Evolutionary conservation across 306 rosid species (phyloP).

Genomic region (Glycine tomentella): DNA sequence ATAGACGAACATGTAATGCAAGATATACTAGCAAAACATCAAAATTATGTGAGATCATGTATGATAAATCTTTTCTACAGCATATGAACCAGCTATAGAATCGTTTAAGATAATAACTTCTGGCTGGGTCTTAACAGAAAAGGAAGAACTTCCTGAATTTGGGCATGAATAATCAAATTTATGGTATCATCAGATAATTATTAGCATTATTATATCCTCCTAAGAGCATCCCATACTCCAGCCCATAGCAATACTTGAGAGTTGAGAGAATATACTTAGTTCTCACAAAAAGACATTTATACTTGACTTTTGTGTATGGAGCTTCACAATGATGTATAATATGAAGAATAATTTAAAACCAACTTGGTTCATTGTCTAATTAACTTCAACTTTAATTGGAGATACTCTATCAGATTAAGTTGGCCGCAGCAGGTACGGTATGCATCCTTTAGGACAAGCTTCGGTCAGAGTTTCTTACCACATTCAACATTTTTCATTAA

Average conservation of each 20-base stretch:
- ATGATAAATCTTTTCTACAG: neutral
- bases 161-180: neutral
- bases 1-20: neutral
- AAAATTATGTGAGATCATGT: neutral
- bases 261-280: conserved; percentile 8
- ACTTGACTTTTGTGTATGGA: neutral
- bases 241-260: neutral
- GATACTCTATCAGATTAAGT: neutral
- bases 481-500: neutral
- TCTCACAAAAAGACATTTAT: conserved; percentile 23
- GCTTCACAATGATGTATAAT: conserved; percentile 2
- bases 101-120: neutral
- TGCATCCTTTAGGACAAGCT: conserved; percentile 21
- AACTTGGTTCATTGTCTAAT: neutral
- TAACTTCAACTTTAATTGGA: conserved; percentile 1
- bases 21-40: neutral
- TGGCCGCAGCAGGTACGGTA: conserved; percentile 21
- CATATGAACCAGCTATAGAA: neutral
- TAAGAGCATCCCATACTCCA: neutral
- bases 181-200: neutral
- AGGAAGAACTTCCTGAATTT: neutral
- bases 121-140: neutral
- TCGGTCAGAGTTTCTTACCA: conserved; percentile 24
- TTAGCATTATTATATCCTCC: neutral
- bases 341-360: conserved; percentile 29